Conservation (phyloP, 495 filamentous ascomycete species). For the Hyaloscypha hepaticicola region DNA sequence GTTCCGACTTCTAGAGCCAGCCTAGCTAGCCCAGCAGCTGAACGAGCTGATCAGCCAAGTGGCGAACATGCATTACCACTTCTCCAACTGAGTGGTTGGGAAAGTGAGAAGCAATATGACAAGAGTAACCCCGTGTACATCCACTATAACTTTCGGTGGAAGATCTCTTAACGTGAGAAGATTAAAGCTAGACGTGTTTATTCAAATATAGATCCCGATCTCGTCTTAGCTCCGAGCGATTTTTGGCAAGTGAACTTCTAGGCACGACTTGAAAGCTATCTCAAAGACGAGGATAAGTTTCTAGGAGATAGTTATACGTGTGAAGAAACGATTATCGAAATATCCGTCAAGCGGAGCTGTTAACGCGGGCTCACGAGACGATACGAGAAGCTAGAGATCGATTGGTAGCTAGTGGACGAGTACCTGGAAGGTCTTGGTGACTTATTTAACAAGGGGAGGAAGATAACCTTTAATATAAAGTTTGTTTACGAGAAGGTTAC, state of each 20-base stretch:
- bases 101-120: constrained; percentile 25
- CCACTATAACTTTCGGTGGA: constrained; percentile 26
- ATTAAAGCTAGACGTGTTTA: constrained; percentile 10
- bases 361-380: constrained; percentile 20
- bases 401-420: constrained; percentile 19
- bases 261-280: constrained; percentile 21
- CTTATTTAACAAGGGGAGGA: constrained; percentile 26
- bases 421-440: constrained; percentile 26
- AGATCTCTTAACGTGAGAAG: constrained; percentile 21
- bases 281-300: constrained; percentile 24
- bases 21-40: constrained; percentile 18
- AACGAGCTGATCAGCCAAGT: constrained; percentile 22
- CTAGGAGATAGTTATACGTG: constrained; percentile 21
- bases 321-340: constrained; percentile 26
- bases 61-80: constrained; percentile 20
- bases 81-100: constrained; percentile 23
- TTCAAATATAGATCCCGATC: constrained; percentile 23
- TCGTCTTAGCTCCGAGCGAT: constrained; percentile 26
- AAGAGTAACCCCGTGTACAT: constrained; percentile 25
- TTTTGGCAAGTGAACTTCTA: constrained; percentile 22
- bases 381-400: constrained; percentile 24
- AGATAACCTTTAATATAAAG: constrained; percentile 27
- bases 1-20: constrained; percentile 16
- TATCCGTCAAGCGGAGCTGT: constrained; percentile 20
- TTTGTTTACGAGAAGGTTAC: constrained; percentile 28